Base-by-base conservation (phyloP, 2,329 filamentous ascomycete genomes). In the Arthroderma uncinatum region DNA sequence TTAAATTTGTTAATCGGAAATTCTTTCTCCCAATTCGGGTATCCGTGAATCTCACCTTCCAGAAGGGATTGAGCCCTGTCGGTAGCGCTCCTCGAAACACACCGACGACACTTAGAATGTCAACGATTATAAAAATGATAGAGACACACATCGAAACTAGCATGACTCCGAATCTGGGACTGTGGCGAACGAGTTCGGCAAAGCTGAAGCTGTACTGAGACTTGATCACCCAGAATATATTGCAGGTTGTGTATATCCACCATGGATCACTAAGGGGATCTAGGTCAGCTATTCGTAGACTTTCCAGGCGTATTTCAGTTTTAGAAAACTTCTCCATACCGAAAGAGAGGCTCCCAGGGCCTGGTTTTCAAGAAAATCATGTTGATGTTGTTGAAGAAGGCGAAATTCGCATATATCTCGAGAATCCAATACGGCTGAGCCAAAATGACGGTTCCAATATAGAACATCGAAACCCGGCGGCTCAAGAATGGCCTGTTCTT, bases 401-500 rank as follows among this genome's bases (percentile, higher is more conserved):
- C 71, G 61, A 84, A 85, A 58, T 84, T 85, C 40, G 82, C 81
- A 58, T 81, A 82, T 10, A 85, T 83, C 66, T 85, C 83, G 1
- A 84, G 65, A 2, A 84, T 65, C 82, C 83, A 85, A 63, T 84
- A 85, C 0, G 82, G 81, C 60, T 83, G 80, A 9, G 75, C 81
- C 1, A 83, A 69, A 9, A 81, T 69, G 42, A 85, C 75, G 0
- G 79, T 83, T 44, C 73, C 71, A 54, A 85, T 81, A 64, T 84
- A 85, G 57, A 83, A 67, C 8, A 72, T 64, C 50, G 77, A 82
- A 30, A 76, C 74, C 6, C 72, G 69, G 30, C 69, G 73, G 2
- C 73, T 73, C 6, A 84, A 70, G 62, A 84, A 84, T 0, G 82
- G 82, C 55, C 76, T 78, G 60, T 80, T 82, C 68, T 85, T 85